Evolutionary conservation across 2,329 filamentous ascomycete species (phyloP), one percentile per base, ranked within the genome.

Genomic region (Neurospora sp.): DNA sequence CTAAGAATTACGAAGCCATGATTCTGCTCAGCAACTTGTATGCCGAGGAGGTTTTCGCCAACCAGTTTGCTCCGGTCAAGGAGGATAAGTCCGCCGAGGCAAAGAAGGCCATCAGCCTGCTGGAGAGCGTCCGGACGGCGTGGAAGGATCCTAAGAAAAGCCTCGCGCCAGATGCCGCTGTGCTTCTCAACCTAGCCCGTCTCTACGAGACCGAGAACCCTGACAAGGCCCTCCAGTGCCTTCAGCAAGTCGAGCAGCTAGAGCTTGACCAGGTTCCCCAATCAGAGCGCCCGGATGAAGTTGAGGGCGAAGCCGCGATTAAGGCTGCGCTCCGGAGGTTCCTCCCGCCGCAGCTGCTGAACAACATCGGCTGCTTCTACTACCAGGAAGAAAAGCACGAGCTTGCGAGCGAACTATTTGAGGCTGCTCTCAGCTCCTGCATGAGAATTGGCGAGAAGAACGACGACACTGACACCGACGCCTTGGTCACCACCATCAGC

Each of bases 361-460:
- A 98, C 84, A 99, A 99, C 78, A 97, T 98, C 78, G 96, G 92
- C 5, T 97, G 94, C 80, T 98, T 98, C 81, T 89, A 97, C 74
- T 97, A 93, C 74, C 93, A 97, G 77, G 86, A 89, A 2, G 93
- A 97, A 75, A 93, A 93, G 77, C 89, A 91, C 73, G 88, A 91
- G 23, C 84, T 88, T 72, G 94, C 96, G 28, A 90, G 92, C 74
- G 90, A 95, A 67, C 87, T 96, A 81, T 99, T 98, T 78, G 92
- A 99, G 79, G 89, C 92, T n/a, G 96, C 94, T 0, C 82, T 99
- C 69, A 91, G 91, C 72, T 92, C 95, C 17, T 97, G 94, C 77
- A 89, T 96, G 75, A 91, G 91, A 75, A 90, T 93, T 72, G 90
- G 93, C 75, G 91, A 93, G 43, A 87, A 91, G 66, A 87, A 88